Percentiles rank a stretch among this genome's conserved stretches.
Evolutionary conservation across 345 rosid species (phyloP).

Genomic region (Stellera chamaejasme): DNA sequence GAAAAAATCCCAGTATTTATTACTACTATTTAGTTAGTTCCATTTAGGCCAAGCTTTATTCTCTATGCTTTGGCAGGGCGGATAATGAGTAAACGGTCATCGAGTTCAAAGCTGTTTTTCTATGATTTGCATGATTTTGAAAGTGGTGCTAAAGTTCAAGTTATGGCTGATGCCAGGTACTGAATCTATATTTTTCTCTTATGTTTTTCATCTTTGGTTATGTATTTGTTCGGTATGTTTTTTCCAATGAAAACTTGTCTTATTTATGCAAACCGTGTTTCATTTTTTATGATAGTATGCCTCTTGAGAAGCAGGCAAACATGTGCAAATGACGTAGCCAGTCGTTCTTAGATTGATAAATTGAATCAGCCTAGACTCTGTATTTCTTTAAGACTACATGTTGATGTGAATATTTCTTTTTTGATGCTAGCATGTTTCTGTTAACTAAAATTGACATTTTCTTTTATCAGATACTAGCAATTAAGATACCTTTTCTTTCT

Average conservation of each 20-base stretch:
- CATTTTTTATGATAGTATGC: not conserved
- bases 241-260: too few species aligned
- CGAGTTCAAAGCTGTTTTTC: constrained; percentile 82
- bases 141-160: constrained; percentile 75
- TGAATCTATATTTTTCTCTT: constrained; percentile 3
- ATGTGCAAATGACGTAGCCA: too few species aligned
- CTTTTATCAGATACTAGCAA: too few species aligned
- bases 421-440: too few species aligned
- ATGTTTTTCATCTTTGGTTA: constrained; percentile 3
- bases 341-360: too few species aligned
- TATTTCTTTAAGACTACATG: too few species aligned
- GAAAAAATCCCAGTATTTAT: too few species aligned
- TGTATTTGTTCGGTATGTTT: not conserved
- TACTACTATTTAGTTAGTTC: not conserved
- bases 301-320: not conserved
- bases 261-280: not conserved
- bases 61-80: constrained; percentile 43
- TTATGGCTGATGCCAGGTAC: constrained; percentile 94
- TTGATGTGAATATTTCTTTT: too few species aligned
- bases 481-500: not conserved
- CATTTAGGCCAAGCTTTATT: not conserved
- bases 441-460: not conserved
- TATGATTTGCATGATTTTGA: constrained; percentile 60
- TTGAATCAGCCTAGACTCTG: too few species aligned
- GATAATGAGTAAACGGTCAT: constrained; percentile 85